A percentile compares a stretch with the other conserved stretches of the same genome.
phyloP scores from a whole-genome alignment of 441 rosid genomes.

The Biscutella laevigata region DNA sequence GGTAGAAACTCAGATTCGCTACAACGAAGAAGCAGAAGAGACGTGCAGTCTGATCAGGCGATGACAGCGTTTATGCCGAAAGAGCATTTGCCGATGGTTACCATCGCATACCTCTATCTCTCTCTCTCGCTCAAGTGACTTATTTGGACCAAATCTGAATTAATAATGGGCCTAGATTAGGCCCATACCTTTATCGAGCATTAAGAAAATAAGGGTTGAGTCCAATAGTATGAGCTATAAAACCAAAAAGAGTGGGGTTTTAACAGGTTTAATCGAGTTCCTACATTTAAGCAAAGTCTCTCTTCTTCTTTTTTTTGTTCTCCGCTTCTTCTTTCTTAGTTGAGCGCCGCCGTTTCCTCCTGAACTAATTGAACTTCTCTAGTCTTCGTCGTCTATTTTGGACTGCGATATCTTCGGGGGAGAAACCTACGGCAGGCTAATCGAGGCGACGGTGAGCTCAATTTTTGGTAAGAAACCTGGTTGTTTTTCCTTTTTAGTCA shows the following conservation, averaged over 20 bases:
- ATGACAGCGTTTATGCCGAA: conserved; percentile 25
- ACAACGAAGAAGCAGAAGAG: conserved; percentile 22
- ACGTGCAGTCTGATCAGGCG: conserved; percentile 31
- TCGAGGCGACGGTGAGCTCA: conserved; percentile 16
- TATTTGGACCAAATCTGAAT: neutral
- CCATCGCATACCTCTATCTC: too few species aligned
- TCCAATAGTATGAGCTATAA: neutral
- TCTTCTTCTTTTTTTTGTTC: neutral
- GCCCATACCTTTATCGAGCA: neutral
- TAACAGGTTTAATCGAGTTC: conserved; percentile 17
- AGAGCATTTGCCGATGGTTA: conserved; percentile 17
- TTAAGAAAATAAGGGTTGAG: conserved; percentile 5
- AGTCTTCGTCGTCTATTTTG: conserved; percentile 7
- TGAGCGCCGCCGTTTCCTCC: conserved; percentile 30
- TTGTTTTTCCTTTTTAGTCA: neutral
- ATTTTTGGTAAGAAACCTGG: conserved; percentile 3
- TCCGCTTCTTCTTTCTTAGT: conserved; percentile 9
- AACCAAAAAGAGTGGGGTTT: neutral
- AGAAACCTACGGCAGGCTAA: neutral
- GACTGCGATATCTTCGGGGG: conserved; percentile 7
- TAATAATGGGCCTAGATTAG: neutral
- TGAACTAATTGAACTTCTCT: conserved; percentile 15
- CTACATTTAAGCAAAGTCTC: conserved; percentile 9
- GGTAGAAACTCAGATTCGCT: conserved; percentile 17
- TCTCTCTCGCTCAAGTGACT: conserved; percentile 5